Percentiles rank a stretch among this genome's conserved stretches.
phyloP scores from a whole-genome alignment of 2,329 filamentous ascomycete genomes.

The Trichocomaceae sp. region DNA sequence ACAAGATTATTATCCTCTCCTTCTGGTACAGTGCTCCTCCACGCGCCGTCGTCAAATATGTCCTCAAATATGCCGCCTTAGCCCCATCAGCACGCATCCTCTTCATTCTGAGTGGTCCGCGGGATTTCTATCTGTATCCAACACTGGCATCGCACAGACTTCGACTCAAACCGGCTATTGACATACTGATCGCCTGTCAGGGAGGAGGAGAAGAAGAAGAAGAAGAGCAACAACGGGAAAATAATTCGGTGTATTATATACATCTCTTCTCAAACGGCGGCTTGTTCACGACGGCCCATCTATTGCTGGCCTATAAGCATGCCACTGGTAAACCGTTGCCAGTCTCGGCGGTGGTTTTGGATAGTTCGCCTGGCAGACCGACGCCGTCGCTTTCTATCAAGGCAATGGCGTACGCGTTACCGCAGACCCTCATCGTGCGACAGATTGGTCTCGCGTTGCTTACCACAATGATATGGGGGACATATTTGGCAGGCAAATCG shows the following conservation, averaged over 20 bases:
- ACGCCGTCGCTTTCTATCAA: conserved; percentile 21
- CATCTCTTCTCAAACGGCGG: conserved; percentile 50
- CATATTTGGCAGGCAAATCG: conserved; percentile 17
- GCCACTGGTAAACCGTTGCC: conserved; percentile 31
- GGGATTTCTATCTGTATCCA: conserved; percentile 28
- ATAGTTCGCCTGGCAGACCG: conserved; percentile 40
- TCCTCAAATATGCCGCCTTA: conserved; percentile 38
- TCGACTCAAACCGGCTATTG: conserved; percentile 30
- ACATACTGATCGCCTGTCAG: conserved; percentile 25
- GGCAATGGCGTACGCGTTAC: conserved; percentile 33
- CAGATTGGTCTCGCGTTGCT: conserved; percentile 23
- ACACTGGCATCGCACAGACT: conserved; percentile 20
- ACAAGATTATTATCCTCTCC: conserved; percentile 37
- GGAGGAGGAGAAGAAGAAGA: conserved; percentile 7
- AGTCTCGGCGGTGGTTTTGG: conserved; percentile 38
- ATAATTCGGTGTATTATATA: conserved; percentile 31
- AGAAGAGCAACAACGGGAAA: neutral
- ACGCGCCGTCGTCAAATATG: conserved; percentile 43
- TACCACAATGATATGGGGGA: conserved; percentile 19
- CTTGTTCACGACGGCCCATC: conserved; percentile 30
- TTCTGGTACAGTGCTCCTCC: conserved; percentile 45
- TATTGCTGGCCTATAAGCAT: conserved; percentile 35
- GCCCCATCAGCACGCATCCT: conserved; percentile 40
- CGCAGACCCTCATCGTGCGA: conserved; percentile 25
- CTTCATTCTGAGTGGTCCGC: conserved; percentile 32